These are phyloP conservation scores for Jaltomata sinuosa DNA, from an alignment of 257 asterid genomes.

Conservation along the genomic window DNA sequence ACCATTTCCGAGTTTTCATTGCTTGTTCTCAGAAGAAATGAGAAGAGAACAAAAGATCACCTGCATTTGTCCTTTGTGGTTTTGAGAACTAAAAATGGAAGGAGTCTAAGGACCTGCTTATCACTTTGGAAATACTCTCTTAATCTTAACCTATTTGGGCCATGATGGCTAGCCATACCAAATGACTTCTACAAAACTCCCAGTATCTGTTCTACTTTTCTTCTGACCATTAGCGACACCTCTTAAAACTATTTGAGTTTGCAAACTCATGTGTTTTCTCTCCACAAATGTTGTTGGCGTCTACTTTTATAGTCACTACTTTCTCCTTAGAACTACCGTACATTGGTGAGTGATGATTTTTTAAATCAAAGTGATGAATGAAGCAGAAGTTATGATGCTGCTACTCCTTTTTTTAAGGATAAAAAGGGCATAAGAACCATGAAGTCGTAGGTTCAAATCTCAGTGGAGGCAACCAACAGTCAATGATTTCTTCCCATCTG, in stretches of 20 bases:
- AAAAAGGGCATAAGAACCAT: not conserved
- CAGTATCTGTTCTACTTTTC: not conserved
- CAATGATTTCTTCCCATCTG: not conserved
- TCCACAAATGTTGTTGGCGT: not conserved
- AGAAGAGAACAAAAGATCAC: not conserved
- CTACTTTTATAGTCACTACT: not conserved
- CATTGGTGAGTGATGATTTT: not conserved
- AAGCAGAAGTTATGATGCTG: not conserved
- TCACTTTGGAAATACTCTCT: not conserved
- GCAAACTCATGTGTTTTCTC: not conserved
- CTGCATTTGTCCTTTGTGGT: not conserved
- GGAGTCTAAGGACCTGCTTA: not conserved
- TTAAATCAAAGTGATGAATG: not conserved
- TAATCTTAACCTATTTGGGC: not conserved
- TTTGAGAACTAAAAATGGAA: not conserved
- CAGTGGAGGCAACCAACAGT: not conserved
- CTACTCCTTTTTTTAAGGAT: not conserved
- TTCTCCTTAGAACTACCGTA: not conserved
- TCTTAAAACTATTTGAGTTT: not conserved
- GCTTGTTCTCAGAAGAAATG: not conserved
- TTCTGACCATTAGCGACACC: not conserved
- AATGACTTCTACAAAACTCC: not conserved
- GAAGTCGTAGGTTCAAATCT: not conserved
- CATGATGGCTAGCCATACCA: not conserved
- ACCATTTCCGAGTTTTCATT: not conserved